Conservation (phyloP, 139 green algal genomes). For the Tetraselmis striata region DNA sequence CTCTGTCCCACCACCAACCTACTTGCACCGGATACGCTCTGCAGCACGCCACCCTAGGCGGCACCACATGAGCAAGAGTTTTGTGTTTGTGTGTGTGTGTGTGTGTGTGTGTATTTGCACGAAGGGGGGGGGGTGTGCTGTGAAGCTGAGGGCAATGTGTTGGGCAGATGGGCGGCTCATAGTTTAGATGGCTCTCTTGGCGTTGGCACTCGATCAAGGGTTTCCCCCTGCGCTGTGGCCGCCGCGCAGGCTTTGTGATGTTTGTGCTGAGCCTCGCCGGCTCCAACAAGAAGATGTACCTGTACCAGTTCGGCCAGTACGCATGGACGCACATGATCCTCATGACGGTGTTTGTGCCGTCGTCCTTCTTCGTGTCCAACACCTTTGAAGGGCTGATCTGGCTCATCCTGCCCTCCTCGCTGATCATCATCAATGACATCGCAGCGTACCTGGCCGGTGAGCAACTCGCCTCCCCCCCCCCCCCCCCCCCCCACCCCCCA, state of each 20-base stretch:
- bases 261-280: slow-evolving; percentile 92
- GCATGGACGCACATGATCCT: slow-evolving; percentile 99
- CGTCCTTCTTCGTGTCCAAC: slow-evolving; percentile 82
- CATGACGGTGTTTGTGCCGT: slow-evolving; percentile 77
- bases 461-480: not conserved
- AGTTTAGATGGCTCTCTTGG: too few species aligned
- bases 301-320: slow-evolving; percentile 96
- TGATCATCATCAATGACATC: slow-evolving; percentile 97
- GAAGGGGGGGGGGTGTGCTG: not conserved
- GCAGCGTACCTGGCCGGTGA: slow-evolving; percentile 83
- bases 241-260: slow-evolving; percentile 68
- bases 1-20: not conserved
- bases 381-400: slow-evolving; percentile 94
- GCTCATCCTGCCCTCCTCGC: slow-evolving; percentile 86
- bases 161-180: too few species aligned
- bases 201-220: too few species aligned
- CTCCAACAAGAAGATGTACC: slow-evolving; percentile 70
- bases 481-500: not conserved
- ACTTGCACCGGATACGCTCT: not conserved
- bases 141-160: not conserved
- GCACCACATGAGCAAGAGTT: not conserved
- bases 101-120: slow-evolving; percentile 2
- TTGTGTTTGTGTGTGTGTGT: not conserved
- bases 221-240: too few species aligned
- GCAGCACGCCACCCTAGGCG: not conserved